A percentile compares a stretch with the other conserved stretches of the same genome.
phyloP scores from a whole-genome alignment of 163 green algal genomes.

The Scenedesmus sp. region DNA sequence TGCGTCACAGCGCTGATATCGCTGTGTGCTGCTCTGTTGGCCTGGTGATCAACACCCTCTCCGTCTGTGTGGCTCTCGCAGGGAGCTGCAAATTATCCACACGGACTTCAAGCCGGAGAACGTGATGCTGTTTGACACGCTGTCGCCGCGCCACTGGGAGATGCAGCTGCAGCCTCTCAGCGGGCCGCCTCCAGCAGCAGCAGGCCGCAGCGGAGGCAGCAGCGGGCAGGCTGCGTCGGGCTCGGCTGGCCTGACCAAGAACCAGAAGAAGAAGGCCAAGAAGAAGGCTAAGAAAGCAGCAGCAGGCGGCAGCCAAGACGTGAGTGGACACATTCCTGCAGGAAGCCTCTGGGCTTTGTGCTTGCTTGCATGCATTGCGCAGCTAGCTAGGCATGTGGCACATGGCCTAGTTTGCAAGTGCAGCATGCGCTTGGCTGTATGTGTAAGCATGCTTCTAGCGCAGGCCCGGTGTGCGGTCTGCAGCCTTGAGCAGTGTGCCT shows the following conservation, averaged over 20 bases:
- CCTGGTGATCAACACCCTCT: neutral
- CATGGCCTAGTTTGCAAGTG: neutral
- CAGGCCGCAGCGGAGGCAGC: neutral
- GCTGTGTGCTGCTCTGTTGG: neutral
- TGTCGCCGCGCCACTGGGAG: slow-evolving; percentile 52
- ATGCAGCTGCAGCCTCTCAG: slow-evolving; percentile 37
- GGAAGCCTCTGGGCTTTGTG: neutral
- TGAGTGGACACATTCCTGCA: neutral
- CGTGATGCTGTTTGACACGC: slow-evolving; percentile 90
- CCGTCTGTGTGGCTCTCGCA: slow-evolving; percentile 15
- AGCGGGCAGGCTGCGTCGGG: neutral
- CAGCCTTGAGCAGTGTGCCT: neutral
- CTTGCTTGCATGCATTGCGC: neutral
- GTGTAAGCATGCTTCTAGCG: too few relatives aligned
- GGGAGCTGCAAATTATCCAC: slow-evolving; percentile 88
- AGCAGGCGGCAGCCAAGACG: slow-evolving; percentile 25
- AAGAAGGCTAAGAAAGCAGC: slow-evolving; percentile 83
- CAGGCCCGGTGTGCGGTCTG: too few relatives aligned
- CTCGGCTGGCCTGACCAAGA: slow-evolving; percentile 80
- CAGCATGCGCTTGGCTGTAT: neutral
- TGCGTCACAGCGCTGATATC: too few relatives aligned
- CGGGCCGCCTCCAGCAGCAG: slow-evolving; percentile 1
- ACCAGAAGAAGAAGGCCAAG: slow-evolving; percentile 96
- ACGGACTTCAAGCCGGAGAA: slow-evolving; percentile 99
- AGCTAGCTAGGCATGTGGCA: neutral